Conservation (phyloP, 1,284 basidiomycete genomes). For the Chiua sp. region DNA sequence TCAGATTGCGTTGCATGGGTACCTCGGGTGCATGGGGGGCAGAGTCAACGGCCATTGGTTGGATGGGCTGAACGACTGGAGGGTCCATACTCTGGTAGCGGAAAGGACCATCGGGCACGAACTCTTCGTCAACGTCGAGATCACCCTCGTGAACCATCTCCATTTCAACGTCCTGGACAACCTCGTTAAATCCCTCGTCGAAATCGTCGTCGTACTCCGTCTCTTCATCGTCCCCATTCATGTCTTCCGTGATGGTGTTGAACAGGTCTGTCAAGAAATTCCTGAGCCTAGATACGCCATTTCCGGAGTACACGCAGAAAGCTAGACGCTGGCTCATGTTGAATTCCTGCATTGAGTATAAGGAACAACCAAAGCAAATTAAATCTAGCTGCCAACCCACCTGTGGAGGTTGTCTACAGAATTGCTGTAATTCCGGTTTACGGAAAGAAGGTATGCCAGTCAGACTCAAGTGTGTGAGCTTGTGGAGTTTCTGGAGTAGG, state of each 20-base stretch:
- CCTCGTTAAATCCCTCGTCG: conserved; percentile 54
- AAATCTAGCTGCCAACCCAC: conserved; percentile 49
- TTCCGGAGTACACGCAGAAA: conserved; percentile 97
- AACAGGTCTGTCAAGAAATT: conserved; percentile 77
- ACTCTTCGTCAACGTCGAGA: conserved; percentile 46
- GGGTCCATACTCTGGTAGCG: conserved; percentile 27
- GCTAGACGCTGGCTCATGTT: conserved; percentile 90
- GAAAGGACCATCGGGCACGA: conserved; percentile 37
- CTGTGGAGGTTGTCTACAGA: conserved; percentile 88
- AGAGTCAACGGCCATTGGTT: conserved; percentile 31
- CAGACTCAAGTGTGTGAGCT: conserved; percentile 93
- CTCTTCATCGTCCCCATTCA: conserved; percentile 68
- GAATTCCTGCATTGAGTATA: conserved; percentile 71
- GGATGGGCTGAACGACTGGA: conserved; percentile 29
- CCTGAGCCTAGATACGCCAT: conserved; percentile 86
- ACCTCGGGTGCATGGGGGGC: conserved; percentile 27
- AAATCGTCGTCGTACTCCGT: conserved; percentile 77
- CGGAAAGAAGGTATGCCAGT: conserved; percentile 97
- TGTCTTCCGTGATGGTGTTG: conserved; percentile 70
- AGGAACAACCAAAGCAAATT: conserved; percentile 2
- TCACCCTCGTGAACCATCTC: conserved; percentile 51
- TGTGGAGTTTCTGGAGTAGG: conserved; percentile 85
- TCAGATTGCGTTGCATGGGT: conserved; percentile 38
- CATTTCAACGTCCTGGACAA: conserved; percentile 57
- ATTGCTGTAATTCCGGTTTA: conserved; percentile 85